Conservation (phyloP, 2,329 filamentous ascomycete genomes). For the Cercospora brassicicola region DNA sequence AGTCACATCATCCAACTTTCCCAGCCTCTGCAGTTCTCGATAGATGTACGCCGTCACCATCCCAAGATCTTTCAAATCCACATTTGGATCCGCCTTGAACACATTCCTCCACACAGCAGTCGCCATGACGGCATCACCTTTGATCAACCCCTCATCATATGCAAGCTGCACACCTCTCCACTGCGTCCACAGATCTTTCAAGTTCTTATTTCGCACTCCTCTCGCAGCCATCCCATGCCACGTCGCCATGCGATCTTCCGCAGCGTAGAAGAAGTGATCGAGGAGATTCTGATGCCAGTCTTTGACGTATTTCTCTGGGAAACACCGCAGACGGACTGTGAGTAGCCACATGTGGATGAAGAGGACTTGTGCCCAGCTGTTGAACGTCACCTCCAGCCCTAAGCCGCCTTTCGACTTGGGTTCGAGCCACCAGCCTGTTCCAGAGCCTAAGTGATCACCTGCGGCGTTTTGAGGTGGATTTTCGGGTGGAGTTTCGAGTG, state of each 20-base stretch:
- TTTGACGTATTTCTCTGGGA: conserved; percentile 67
- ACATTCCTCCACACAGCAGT: conserved; percentile 91
- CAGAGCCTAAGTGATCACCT: conserved; percentile 79
- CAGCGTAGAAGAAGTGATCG: conserved; percentile 92
- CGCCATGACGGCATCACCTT: conserved; percentile 74
- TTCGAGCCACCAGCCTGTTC: conserved; percentile 76
- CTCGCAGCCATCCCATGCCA: conserved; percentile 67
- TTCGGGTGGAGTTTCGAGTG: conserved; percentile 61
- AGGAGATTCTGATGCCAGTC: conserved; percentile 87
- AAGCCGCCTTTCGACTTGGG: conserved; percentile 49
- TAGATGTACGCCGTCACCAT: conserved; percentile 65
- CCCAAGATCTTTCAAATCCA: conserved; percentile 62
- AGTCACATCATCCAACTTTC: conserved; percentile 54
- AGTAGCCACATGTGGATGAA: conserved; percentile 96
- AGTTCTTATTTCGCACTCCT: conserved; percentile 59
- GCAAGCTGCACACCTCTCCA: conserved; percentile 85
- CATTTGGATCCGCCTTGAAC: conserved; percentile 70
- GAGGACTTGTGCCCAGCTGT: conserved; percentile 91
- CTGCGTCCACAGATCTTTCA: conserved; percentile 88
- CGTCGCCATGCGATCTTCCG: conserved; percentile 78
- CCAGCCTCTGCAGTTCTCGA: conserved; percentile 56
- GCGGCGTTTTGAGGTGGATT: conserved; percentile 69
- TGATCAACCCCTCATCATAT: conserved; percentile 77
- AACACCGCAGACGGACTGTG: conserved; percentile 76
- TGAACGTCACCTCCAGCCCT: conserved; percentile 80